Evolutionary conservation across 78 protist species (phyloP), one percentile per base, ranked within the genome.

Genomic region (Tieghemostelium lacteum): DNA sequence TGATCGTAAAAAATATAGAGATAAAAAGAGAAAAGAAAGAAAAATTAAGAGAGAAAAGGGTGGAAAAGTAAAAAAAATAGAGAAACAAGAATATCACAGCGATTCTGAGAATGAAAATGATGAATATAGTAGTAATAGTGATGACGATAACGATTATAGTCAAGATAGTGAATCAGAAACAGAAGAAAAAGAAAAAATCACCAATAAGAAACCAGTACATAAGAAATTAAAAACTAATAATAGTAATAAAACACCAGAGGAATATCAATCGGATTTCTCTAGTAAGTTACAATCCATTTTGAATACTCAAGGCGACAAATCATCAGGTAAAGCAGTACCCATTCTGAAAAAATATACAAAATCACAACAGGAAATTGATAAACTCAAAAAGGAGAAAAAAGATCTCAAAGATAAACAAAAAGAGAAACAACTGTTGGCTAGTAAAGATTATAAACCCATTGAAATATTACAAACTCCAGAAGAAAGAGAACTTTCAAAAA

Each of bases 11-110:
- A 78, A 78, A 66, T 78, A 66, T 52, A 64, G 88, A 55, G 72
- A 71, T 49, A 78, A 78, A 66, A 78, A 78, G 24, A 78, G 88
- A 78, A 78, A 78, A 57, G 88, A 78, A 40, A 78, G 88, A 67
- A 69, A 78, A 63, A 29, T 66, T 10, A 78, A 67, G 49, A 64
- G 28, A n/a, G 88, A 78, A 57, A 78, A 78, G 37, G 88, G 88
- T 67, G 50, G 42, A 39, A 67, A 67, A 52, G 88, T 78, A 14
- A 67, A 45, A 14, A 78, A 57, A 78, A 42, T 78, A 37, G 37
- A 52, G 34, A 78, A 78, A 45, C 50, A 67, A 64, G 88, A 64
- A 64, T 77, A 77, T 78, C 40, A 66, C 40, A 74, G 85, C 33
- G 63, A 54, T 60, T 60, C 71, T 40, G 85, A 74, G 34, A 61